Base-by-base conservation (phyloP, 2,329 filamentous ascomycete genomes). In the Calonectria pteridis region DNA sequence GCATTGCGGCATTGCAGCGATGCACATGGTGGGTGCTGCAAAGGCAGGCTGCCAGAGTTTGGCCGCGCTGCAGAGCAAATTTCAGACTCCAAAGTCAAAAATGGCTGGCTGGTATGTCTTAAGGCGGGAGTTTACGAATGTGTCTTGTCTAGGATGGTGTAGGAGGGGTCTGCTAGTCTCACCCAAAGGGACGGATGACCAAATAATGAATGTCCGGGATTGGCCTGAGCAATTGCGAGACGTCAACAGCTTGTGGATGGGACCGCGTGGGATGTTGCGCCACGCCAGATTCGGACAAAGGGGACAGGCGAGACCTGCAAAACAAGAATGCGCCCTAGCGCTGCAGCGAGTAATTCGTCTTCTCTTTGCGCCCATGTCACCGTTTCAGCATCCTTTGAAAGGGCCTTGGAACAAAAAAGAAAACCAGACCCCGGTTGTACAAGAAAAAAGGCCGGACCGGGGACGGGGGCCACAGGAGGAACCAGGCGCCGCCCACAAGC, bases 241-340 rank as follows among this genome's bases (percentile, higher is more conserved):
- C 9, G 33, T 40, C 55, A 28, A 63, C 31, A 73, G 40, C 59
- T 62, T 73, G 49, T 62, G 50, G 28, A 50, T 65, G 23, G 50
- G 50, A 69, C 18, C 58, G 55, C 58, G 65, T 72, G 65, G 33
- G 49, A 69, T 72, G 58, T 71, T 71, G 66, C 71, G 71, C 71
- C 71, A 72, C 70, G 28, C 50, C 40, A 64, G 50, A 43, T n/a
- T 35, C 50, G 71, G 59, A 55, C 31, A 66, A 46, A 72, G 29
- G 51, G 58, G 46, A 53, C 20, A 35, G 31, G 31, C 20, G 46
- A 53, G 63, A 67, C 43, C 20, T 23, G 53, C 5, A 50, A 50
- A 68, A 46, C 29, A 51, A 31, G 43, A 23, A 31, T 37, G 40
- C 35, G n/a, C 67, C 29, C 20, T 43, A 14, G 55, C 18, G 40